Evolutionary conservation across 257 asterid genomes (phyloP), one percentile per base, ranked within the genome.

Genomic region (Solanum gracilifrons): DNA sequence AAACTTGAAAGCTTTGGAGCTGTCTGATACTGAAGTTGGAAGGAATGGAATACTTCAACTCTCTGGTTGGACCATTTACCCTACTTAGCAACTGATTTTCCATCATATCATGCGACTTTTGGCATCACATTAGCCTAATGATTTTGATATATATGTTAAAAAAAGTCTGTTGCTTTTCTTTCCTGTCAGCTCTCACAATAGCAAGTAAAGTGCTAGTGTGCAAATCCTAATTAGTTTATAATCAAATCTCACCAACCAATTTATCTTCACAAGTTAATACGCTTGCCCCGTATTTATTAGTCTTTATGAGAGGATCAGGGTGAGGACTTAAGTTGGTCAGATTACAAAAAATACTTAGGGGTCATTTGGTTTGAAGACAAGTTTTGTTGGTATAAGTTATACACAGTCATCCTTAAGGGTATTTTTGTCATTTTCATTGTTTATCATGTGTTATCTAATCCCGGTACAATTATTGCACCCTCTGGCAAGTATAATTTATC

Each of bases 1-100:
- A 9, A 43, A 86, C 84, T 86, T 86, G 72, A 86, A 86, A 29
- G 33, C 43, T 86, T 72, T 86, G 88, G 88, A 86, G 73, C 83
- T 86, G 11, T 86, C 88, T 21, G 83, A 86, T 72, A 72, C 80
- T 86, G 82, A 86, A 46, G 82, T 86, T 32, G 88, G 77, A 46
- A 72, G 71, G 71, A 4, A 86, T 46, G 88, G 88, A 58, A 86
- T 46, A 7, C 72, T 29, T 35, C 84, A 72, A 69, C 83, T 86
- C 83, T 72, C 88, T 43, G 88, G 88, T 86, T 32, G 68, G 71
- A 43, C 88, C 55, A 66, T 48, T 48, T 48, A 82, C 64, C 85
- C 71, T 48, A 82, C 69, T 31, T 29, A 18, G 31, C 15, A 25
- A 80, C 39, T 15, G 32, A n/a, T 46, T 80, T 80, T 80, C 39